phyloP scores from a whole-genome alignment of 768 basidiomycete genomes.

The Mycena venus region DNA sequence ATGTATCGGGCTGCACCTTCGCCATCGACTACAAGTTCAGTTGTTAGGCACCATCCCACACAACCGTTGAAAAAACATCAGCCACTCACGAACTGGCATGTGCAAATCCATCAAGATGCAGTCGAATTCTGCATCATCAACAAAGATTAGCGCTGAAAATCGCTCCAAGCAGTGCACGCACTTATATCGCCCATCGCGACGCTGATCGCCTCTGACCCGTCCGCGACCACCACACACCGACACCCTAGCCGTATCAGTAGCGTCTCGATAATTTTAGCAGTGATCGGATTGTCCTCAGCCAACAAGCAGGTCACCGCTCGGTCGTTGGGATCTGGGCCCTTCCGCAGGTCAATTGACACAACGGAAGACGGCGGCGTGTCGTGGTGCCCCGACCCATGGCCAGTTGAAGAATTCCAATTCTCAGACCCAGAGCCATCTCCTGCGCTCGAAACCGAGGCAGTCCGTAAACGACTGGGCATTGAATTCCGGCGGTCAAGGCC shows the following conservation, averaged over 20 bases:
- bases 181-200: conserved; percentile 98
- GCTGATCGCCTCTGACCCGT: conserved; percentile 97
- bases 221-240: conserved; percentile 94
- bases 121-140: conserved; percentile 80
- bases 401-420: conserved; percentile 73
- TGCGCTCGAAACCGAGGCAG: conserved; percentile 86
- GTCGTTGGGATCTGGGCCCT: conserved; percentile 83
- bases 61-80: neutral
- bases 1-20: conserved; percentile 98
- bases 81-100: conserved; percentile 89
- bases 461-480: conserved; percentile 89
- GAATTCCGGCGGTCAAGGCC: conserved; percentile 79
- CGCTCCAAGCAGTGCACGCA: conserved; percentile 63
- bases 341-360: conserved; percentile 85
- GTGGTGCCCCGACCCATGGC: conserved; percentile 65
- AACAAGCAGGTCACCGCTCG: conserved; percentile 94
- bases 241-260: conserved; percentile 94
- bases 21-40: conserved; percentile 77
- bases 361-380: conserved; percentile 88
- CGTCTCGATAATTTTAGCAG: conserved; percentile 97
- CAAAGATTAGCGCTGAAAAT: conserved; percentile 39
- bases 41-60: conserved; percentile 20
- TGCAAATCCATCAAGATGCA: conserved; percentile 96
- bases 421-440: conserved; percentile 87
- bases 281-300: conserved; percentile 98